Percentiles rank a stretch among this genome's conserved stretches.
Conservation (phyloP, 164 flowering plant genomes). For the Tetracentron sinense region DNA sequence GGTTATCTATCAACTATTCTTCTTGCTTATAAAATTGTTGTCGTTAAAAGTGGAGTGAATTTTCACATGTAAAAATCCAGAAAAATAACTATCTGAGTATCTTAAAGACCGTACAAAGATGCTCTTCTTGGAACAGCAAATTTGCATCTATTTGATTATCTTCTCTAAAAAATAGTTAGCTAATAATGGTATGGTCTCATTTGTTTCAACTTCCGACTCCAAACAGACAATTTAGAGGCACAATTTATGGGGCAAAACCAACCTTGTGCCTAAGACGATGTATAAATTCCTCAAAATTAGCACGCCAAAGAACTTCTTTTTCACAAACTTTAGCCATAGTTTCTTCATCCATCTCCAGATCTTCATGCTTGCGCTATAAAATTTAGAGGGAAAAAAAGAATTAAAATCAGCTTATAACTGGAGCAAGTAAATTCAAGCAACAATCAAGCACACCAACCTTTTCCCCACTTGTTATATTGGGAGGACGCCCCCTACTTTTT, state of each 20-base stretch:
- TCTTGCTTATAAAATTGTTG: no score
- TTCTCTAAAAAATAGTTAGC: no score
- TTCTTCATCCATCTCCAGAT: constrained; percentile 39
- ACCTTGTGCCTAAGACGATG: constrained; percentile 80
- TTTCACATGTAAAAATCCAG: no score
- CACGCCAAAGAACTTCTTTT: constrained; percentile 75
- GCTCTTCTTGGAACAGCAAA: no score
- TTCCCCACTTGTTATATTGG: constrained; percentile 31
- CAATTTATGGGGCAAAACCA: constrained; percentile 5
- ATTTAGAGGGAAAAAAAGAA: constrained; percentile 1
- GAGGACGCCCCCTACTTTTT: constrained; percentile 13
- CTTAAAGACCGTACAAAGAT: no score
- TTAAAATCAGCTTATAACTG: constrained; percentile 11
- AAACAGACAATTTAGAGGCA: not conserved
- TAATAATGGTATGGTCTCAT: not conserved
- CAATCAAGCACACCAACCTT: constrained; percentile 47
- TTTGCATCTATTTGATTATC: no score
- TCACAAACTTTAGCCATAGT: constrained; percentile 23
- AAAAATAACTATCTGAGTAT: no score
- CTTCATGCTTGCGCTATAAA: constrained; percentile 57
- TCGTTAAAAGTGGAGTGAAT: no score
- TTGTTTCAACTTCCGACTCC: not conserved
- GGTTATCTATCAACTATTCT: no score
- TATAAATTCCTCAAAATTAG: constrained; percentile 77
- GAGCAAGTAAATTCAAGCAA: constrained; percentile 4